phyloP scores from a whole-genome alignment of 306 rosid genomes.

The Mimosa pudica region DNA sequence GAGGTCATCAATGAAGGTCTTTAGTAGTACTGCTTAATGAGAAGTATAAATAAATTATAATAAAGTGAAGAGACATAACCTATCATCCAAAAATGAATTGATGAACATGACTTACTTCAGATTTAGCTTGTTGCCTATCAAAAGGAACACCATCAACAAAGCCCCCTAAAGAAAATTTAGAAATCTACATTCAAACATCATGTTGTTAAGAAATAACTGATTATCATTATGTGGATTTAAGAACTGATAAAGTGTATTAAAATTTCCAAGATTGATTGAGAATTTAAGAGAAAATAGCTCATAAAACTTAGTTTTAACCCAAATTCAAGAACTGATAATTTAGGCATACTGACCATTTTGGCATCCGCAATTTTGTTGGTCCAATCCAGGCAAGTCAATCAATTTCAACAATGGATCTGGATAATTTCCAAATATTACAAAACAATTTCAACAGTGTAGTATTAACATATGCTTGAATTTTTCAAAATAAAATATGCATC shows the following conservation, averaged over 20 bases:
- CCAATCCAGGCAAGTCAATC: conserved; percentile 96
- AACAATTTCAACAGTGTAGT: too few species aligned
- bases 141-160: conserved; percentile 74
- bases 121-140: conserved; percentile 26
- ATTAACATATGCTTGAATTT: too few species aligned
- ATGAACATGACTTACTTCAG: conserved; percentile 49
- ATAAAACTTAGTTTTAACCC: conserved; percentile 13
- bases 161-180: conserved; percentile 59
- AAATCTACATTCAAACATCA: conserved; percentile 55
- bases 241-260: too few species aligned
- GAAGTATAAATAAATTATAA: conserved; percentile 23
- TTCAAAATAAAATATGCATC: too few species aligned
- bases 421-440: conserved; percentile 35
- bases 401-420: conserved; percentile 91
- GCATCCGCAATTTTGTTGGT: conserved; percentile 85
- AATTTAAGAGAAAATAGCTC: conserved; percentile 21
- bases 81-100: conserved; percentile 14
- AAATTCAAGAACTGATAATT: conserved; percentile 22
- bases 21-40: conserved; percentile 57
- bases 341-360: conserved; percentile 62
- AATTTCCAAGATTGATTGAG: conserved; percentile 24
- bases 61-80: conserved; percentile 1
- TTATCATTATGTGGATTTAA: too few species aligned
- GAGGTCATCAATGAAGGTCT: conserved; percentile 64
- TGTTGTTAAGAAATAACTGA: neutral